phyloP scores from a whole-genome alignment of 2,329 filamentous ascomycete species.

The Penicillium rolfsii region DNA sequence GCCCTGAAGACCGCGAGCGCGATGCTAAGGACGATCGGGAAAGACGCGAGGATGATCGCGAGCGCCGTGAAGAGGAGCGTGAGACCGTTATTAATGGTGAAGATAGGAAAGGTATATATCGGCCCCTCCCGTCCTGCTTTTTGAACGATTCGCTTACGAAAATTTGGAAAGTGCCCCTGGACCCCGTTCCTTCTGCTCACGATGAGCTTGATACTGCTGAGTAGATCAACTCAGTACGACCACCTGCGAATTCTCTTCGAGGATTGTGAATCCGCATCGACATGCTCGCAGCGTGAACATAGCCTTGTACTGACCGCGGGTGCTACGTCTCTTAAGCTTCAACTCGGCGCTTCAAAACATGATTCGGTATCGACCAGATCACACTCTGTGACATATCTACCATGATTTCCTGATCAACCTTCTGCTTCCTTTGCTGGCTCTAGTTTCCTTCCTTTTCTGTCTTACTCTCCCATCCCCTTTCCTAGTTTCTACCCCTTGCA shows the following conservation, averaged over 20 bases:
- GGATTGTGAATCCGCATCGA: background rate
- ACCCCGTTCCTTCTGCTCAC: constrained; percentile 79
- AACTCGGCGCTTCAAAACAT: background rate
- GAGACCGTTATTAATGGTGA: constrained; percentile 82
- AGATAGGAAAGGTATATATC: constrained; percentile 78
- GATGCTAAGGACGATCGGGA: constrained; percentile 29
- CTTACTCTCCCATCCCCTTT: background rate
- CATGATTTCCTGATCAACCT: background rate
- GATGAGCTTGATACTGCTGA: constrained; percentile 97
- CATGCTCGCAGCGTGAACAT: background rate
- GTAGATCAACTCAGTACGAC: constrained; percentile 47
- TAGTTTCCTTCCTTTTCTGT: background rate
- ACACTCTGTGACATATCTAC: background rate
- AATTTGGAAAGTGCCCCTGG: constrained; percentile 56
- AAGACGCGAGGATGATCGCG: constrained; percentile 54
- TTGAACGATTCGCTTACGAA: constrained; percentile 19
- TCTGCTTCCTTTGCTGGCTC: background rate
- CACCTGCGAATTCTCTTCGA: constrained; percentile 6
- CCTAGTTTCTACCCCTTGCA: background rate
- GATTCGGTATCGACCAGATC: background rate
- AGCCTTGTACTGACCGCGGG: background rate
- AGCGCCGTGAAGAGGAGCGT: constrained; percentile 69
- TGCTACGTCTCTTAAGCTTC: background rate
- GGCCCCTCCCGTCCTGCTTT: background rate
- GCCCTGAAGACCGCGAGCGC: constrained; percentile 30